phyloP scores from a whole-genome alignment of 1,139 yeast species.

The Scheffersomyces stambukii region DNA sequence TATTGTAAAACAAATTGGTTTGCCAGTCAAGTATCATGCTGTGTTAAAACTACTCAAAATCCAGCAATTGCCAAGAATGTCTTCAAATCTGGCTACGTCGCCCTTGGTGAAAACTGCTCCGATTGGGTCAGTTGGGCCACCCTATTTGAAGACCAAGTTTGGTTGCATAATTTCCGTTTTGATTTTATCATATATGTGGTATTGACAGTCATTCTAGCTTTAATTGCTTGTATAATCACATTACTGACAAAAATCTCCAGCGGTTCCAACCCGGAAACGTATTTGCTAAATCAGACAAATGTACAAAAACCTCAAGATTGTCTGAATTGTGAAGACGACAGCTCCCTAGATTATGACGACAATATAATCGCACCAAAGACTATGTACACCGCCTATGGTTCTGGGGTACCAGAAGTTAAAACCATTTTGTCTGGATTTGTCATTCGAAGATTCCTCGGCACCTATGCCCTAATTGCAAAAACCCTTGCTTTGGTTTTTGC shows the following conservation, averaged over 20 bases:
- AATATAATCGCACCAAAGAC: conserved; percentile 15
- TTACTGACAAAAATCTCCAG: conserved; percentile 43
- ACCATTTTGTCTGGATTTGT: conserved; percentile 56
- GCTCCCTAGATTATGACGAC: conserved; percentile 1
- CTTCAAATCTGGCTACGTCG: conserved; percentile 20
- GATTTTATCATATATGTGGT: conserved; percentile 39
- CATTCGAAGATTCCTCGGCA: conserved; percentile 52
- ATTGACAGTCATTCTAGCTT: conserved; percentile 41
- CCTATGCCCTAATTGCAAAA: conserved; percentile 50
- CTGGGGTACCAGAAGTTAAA: conserved; percentile 65
- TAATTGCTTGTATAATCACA: conserved; percentile 45
- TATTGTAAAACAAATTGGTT: conserved; percentile 49
- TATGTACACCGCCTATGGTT: conserved; percentile 55
- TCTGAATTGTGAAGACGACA: too few species aligned
- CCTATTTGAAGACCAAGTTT: conserved; percentile 19
- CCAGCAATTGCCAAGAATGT: conserved; percentile 13
- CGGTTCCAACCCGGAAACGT: conserved; percentile 8
- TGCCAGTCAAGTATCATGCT: conserved; percentile 43
- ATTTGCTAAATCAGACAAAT: too few species aligned
- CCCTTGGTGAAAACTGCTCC: conserved; percentile 20
- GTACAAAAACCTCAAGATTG: too few species aligned
- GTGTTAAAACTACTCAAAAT: conserved; percentile 16
- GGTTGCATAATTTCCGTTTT: conserved; percentile 12
- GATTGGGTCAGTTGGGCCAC: conserved; percentile 48
- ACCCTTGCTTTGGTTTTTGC: conserved; percentile 51